Conservation (phyloP, 352 stramenopile species). For the Phytophthora meadii region DNA sequence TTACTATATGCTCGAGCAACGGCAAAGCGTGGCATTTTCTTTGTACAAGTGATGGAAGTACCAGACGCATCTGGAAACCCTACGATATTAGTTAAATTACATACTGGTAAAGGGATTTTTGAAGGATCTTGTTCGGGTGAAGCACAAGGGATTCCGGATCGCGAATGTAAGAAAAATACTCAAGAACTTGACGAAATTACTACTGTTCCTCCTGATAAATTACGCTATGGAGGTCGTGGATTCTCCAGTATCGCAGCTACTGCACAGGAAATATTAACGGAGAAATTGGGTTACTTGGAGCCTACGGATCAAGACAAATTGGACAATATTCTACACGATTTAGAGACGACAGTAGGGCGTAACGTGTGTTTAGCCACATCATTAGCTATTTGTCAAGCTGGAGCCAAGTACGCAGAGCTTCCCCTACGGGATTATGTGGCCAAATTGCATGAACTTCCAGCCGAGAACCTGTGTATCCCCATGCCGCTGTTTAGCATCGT, state of each 20-base stretch:
- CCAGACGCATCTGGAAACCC: constrained; percentile 50
- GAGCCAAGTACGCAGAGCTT: constrained; percentile 63
- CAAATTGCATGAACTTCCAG: constrained; percentile 46
- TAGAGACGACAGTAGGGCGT: constrained; percentile 57
- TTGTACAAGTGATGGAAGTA: constrained; percentile 64
- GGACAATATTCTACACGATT: constrained; percentile 41
- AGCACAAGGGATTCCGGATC: constrained; percentile 46
- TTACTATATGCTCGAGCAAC: constrained; percentile 68
- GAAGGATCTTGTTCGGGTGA: constrained; percentile 53
- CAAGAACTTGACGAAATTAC: constrained; percentile 11
- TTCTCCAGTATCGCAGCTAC: constrained; percentile 45
- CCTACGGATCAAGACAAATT: constrained; percentile 56
- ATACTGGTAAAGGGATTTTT: constrained; percentile 78
- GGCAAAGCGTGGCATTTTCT: constrained; percentile 69
- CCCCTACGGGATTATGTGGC: constrained; percentile 66
- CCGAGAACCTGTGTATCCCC: constrained; percentile 58
- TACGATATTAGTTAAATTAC: constrained; percentile 59
- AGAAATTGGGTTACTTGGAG: constrained; percentile 51
- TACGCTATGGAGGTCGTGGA: constrained; percentile 49
- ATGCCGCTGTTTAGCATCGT: constrained; percentile 82
- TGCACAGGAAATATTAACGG: constrained; percentile 44
- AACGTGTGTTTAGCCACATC: constrained; percentile 71
- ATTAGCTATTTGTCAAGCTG: constrained; percentile 66
- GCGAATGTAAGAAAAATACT: constrained; percentile 1
- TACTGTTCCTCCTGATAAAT: constrained; percentile 37